phyloP scores from a whole-genome alignment of 140 eudicot species.

The Stevia rebaudiana region DNA sequence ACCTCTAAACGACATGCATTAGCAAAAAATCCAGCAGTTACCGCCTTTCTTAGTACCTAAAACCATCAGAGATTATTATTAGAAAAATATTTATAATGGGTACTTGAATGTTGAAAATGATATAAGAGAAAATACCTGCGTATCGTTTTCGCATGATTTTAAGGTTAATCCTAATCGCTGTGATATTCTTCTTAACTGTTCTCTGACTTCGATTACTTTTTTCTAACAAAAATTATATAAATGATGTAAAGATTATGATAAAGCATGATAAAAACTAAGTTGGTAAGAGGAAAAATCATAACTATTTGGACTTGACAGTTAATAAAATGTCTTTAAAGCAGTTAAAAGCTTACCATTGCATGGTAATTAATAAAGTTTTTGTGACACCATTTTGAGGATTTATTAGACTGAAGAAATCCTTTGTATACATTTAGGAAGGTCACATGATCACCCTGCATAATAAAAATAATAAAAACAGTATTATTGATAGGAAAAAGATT shows the following conservation, averaged over 20 bases:
- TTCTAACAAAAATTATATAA: too few species aligned
- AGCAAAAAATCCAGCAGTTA: conserved; percentile 92
- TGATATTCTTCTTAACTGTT: conserved; percentile 70
- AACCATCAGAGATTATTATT: conserved; percentile 7
- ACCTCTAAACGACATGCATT: conserved; percentile 90
- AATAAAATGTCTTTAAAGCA: not conserved
- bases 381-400: conserved; percentile 94
- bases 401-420: conserved; percentile 75
- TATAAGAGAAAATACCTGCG: conserved; percentile 41
- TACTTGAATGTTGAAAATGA: not conserved
- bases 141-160: conserved; percentile 78
- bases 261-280: not conserved
- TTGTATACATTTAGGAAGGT: conserved; percentile 86
- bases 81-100: not conserved
- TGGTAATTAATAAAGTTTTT: conserved; percentile 82
- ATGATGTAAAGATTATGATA: not conserved
- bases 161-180: conserved; percentile 68
- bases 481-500: not conserved
- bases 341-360: conserved; percentile 62
- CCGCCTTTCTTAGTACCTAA: conserved; percentile 81
- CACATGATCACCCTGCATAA: conserved; percentile 95
- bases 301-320: not conserved
- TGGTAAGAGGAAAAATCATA: not conserved
- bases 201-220: conserved; percentile 73
- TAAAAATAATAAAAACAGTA: not conserved